These are phyloP conservation scores for Blastobotrys americana DNA, from an alignment of 805 yeast species.

Conservation along the genomic window DNA sequence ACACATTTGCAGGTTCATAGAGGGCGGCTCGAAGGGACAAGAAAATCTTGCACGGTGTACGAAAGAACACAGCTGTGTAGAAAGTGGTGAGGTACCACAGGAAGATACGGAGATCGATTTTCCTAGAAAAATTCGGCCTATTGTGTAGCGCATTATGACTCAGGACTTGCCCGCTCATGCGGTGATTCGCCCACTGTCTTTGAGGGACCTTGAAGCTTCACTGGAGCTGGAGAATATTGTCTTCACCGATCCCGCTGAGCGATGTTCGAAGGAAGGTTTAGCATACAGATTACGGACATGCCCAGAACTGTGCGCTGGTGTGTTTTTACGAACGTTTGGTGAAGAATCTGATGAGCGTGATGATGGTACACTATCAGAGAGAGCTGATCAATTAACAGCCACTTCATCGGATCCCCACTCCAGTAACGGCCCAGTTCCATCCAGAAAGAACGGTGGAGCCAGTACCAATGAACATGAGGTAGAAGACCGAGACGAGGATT, in stretches of 20 bases:
- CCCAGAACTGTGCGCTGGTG: constrained; percentile 86
- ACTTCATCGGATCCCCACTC: no score
- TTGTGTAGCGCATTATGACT: constrained; percentile 11
- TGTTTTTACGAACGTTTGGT: constrained; percentile 66
- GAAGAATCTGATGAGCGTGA: constrained; percentile 20
- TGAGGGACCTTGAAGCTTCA: constrained; percentile 63
- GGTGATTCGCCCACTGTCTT: constrained; percentile 68
- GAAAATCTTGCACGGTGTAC: no score
- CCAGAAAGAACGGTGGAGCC: constrained; percentile 14
- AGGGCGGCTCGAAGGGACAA: no score
- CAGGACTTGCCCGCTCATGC: constrained; percentile 45
- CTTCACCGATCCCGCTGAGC: constrained; percentile 56
- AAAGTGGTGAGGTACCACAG: background rate
- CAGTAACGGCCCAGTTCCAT: background rate
- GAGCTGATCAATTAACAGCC: background rate
- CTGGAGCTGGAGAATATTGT: constrained; percentile 56
- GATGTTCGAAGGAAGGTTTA: constrained; percentile 57
- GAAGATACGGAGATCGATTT: background rate
- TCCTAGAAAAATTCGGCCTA: background rate
- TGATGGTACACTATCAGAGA: background rate
- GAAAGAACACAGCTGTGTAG: no score
- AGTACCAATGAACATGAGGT: constrained; percentile 23
- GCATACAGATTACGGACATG: constrained; percentile 68
- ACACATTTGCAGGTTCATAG: no score
- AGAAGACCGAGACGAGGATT: constrained; percentile 27